A percentile compares a stretch with the other conserved stretches of the same genome.
phyloP scores from a whole-genome alignment of 2,329 filamentous ascomycete species.

The Nemania abortiva region DNA sequence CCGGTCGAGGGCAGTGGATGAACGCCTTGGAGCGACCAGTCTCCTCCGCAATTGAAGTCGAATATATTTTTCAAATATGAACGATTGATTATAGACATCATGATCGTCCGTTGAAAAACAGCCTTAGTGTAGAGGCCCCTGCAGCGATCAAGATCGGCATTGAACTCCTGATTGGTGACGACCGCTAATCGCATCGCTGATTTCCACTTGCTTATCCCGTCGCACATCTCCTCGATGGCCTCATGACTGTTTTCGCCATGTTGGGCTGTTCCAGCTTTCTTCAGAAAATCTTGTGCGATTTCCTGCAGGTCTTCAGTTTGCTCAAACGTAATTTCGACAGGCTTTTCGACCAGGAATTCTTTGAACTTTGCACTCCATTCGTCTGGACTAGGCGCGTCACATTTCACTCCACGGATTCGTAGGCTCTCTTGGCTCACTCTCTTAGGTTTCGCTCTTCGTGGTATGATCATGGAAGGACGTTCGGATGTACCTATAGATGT shows the following conservation, averaged over 20 bases:
- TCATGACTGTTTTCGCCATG: neutral
- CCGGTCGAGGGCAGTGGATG: neutral
- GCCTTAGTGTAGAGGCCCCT: neutral
- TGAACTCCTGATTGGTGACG: neutral
- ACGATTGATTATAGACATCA: slow-evolving; percentile 13
- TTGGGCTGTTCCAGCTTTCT: neutral
- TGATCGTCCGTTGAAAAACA: neutral
- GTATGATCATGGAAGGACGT: neutral
- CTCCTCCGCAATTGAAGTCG: slow-evolving; percentile 1
- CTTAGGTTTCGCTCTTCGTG: neutral
- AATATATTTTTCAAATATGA: neutral
- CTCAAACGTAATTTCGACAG: neutral
- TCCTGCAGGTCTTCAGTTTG: neutral
- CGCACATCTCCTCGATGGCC: neutral
- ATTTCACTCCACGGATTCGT: neutral
- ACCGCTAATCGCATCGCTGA: neutral
- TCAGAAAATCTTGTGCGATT: neutral
- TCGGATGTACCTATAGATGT: neutral
- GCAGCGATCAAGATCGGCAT: neutral
- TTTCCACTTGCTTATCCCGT: neutral
- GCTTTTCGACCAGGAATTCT: neutral
- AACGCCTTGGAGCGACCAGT: neutral
- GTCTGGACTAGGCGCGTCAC: neutral
- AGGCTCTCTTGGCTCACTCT: neutral
- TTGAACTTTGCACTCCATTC: neutral